Base-by-base conservation (phyloP, 139 green algal species). In the Chlamydomonas sphaeroides region DNA sequence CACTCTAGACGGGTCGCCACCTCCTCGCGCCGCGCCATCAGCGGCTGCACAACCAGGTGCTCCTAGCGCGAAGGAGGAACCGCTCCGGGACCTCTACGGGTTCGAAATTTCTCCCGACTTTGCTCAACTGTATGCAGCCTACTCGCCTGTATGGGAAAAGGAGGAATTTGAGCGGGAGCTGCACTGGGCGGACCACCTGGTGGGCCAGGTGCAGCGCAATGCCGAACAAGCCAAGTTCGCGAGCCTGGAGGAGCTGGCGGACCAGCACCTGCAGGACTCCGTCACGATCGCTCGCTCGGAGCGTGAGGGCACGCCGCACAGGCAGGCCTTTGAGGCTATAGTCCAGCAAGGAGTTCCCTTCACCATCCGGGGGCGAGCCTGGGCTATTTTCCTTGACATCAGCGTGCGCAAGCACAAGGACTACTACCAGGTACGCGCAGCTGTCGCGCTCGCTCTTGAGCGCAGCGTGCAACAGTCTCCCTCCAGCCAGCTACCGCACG, bases 81-180 rank as follows among this genome's bases (percentile, higher is more conserved):
- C 53, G 53, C 21, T 62, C 21, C 17, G 18, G 1, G 78, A 84
- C 66, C 36, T 61, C 26, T 84, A 77, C 56, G 78, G 78, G 17
- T 84, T 84, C 61, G 39, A 33, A 48, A 84, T 95, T 3, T 86
- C 86, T 28, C 56, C 73, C 23, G 84, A 90, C 23, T 84, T 86
- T 35, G 38, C 76, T n/a, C 49, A 76, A 25, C 63, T 93, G 67
- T 91, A 90, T 68, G 23, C 18, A 1, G 56, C 78, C 18, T 93
- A 93, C 74, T 77, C 70, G 2, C 85, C 88, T 1, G 39, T 92
- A 1, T 94, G 88, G 86, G 79, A 85, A 23, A 75, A 85, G 38
- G 91, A 95, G 85, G 92, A 95, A 69, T 53, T n/a, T 21, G 92
- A 95, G 63, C 89, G 92, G 3, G 53, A 65, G 56, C 35, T 77